A percentile compares a stretch with the other conserved stretches of the same genome.
Conservation (phyloP, 257 asterid genomes). For the Fraxinus cuspidata region DNA sequence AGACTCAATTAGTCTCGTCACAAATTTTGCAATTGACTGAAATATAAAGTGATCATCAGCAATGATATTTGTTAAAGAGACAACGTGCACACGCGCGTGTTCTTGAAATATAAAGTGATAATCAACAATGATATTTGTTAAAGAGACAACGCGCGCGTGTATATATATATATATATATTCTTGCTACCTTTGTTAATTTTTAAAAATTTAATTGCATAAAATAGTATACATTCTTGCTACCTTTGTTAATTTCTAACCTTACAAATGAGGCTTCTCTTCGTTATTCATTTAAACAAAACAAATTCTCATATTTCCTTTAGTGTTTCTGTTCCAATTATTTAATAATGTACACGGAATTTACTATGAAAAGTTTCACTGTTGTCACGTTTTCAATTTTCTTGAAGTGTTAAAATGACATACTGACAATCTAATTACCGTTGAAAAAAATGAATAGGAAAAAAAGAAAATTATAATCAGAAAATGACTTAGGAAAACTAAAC, state of each 20-base stretch:
- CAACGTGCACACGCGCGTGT: no score
- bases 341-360: background rate
- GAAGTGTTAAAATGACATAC: background rate
- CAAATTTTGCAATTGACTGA: background rate
- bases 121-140: no score
- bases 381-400: background rate
- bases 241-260: background rate
- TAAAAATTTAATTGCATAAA: background rate
- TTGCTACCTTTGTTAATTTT: no score
- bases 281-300: background rate
- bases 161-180: no score
- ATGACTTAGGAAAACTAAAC: background rate
- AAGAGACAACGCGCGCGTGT: no score
- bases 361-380: background rate
- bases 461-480: background rate
- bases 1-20: background rate
- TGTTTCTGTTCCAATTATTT: conserved; percentile 18
- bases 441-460: background rate
- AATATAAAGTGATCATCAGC: background rate
- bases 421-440: background rate
- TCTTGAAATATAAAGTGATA: no score
- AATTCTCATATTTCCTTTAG: no score
- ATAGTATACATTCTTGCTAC: background rate
- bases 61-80: no score
- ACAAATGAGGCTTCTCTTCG: background rate